Base-by-base conservation (phyloP, 345 rosid species). In the Diplotaxis tenuifolia region DNA sequence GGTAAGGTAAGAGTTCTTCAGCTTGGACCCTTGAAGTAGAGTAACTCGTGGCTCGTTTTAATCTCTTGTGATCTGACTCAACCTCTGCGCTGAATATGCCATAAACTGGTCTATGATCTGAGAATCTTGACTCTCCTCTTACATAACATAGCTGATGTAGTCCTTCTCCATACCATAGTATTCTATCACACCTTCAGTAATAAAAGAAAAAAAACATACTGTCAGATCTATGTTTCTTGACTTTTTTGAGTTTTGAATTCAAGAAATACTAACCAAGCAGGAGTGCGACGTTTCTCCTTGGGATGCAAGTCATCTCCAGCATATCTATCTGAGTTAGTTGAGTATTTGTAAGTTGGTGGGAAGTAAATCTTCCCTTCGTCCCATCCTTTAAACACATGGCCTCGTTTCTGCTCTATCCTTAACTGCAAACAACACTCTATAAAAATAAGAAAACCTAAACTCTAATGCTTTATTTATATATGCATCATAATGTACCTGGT, bases 281-380 rank as follows among this genome's bases (percentile, higher is more conserved):
- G 99, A 31, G 99, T 95, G 32, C 99, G 88, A 2, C 99, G 93
- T 84, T 95, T 95, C 84, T 90, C 93, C 84, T 90, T 92, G 0
- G 96, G 97, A 67, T 92, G 96, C 86, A 85, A 79, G 72, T 92
- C 98, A 54, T 73, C 88, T 65, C 99, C 99, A 12, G 99, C 86
- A 67, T 95, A 95, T 82, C 97, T 84, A 83, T 95, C 99, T 3
- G 99, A 95, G 83, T 95, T 90, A 49, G 84, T 88, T n/a, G 96
- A 90, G 79, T 95, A 95, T 79, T 95, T 95, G 85, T 95, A 95
- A 0, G 99, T 95, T 25, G 99, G 99, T 42, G 99, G 99, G 80
- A 95, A 95, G 81, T 88, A 95, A 25, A 95, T 95, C 79, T 88
- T 92, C 52, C 98, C 97, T 82, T 95, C 99, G 60, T 84, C 78